Evolutionary conservation across 257 asterid genomes (phyloP).

Genomic region (Solanum neorickii): DNA sequence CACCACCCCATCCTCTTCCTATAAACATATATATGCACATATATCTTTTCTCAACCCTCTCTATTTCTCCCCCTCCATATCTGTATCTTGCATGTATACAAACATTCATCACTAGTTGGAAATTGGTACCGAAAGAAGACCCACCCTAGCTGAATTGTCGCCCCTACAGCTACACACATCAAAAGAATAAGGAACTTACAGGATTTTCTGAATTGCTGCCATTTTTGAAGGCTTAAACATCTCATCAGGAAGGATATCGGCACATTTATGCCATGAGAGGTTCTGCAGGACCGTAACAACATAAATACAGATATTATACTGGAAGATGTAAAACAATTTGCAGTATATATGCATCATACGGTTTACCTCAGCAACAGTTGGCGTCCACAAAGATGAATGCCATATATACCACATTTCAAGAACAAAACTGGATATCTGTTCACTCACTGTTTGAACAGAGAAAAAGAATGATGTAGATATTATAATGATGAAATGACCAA

Average conservation of each 20-base stretch:
- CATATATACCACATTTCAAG: conserved; percentile 87
- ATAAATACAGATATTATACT: neutral
- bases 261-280: conserved; percentile 17
- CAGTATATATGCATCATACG: neutral
- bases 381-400: conserved; percentile 79
- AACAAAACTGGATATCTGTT: conserved; percentile 45
- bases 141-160: neutral
- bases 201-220: conserved; percentile 36
- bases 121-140: neutral
- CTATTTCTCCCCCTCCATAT: neutral
- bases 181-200: conserved; percentile 30
- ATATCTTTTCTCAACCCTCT: neutral
- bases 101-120: neutral
- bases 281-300: conserved; percentile 19
- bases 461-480: neutral
- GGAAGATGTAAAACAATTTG: neutral
- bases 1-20: neutral
- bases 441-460: conserved; percentile 18
- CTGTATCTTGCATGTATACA: neutral
- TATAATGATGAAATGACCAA: neutral
- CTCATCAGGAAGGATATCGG: conserved; percentile 40
- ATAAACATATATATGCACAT: neutral
- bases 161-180: neutral
- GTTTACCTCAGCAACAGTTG: conserved; percentile 39
- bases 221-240: conserved; percentile 56